These are phyloP conservation scores for Hura crepitans DNA, from an alignment of 441 rosid genomes.

Conservation along the genomic window DNA sequence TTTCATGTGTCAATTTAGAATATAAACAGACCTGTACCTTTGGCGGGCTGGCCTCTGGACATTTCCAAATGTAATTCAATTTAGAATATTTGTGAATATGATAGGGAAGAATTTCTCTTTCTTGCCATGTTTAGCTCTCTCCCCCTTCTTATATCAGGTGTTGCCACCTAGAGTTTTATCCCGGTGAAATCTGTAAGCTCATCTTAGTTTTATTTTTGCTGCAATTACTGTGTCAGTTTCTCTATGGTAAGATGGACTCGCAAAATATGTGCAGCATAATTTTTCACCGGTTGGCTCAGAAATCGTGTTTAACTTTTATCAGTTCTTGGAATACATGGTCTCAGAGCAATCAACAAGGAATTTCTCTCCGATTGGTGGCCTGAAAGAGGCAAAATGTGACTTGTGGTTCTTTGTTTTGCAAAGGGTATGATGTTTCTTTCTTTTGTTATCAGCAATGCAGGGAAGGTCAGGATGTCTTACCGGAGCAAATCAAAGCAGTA, in stretches of 20 bases:
- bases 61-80: background rate
- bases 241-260: background rate
- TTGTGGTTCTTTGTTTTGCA: background rate
- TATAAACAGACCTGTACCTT: background rate
- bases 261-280: background rate
- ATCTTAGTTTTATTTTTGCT: background rate
- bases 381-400: background rate
- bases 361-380: background rate
- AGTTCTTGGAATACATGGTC: no score
- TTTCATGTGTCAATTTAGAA: background rate
- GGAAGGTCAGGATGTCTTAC: conserved; percentile 51
- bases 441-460: conserved; percentile 44
- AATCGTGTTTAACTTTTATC: no score
- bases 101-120: background rate
- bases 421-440: background rate
- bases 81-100: background rate
- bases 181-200: no score
- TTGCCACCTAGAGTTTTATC: background rate
- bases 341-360: background rate
- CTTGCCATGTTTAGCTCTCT: background rate
- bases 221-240: background rate
- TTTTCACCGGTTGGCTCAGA: background rate
- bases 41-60: background rate
- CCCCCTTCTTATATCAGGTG: background rate
- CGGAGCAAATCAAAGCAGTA: conserved; percentile 67